phyloP scores from a whole-genome alignment of 2,329 filamentous ascomycete genomes.

The Lachnellula hyalina region DNA sequence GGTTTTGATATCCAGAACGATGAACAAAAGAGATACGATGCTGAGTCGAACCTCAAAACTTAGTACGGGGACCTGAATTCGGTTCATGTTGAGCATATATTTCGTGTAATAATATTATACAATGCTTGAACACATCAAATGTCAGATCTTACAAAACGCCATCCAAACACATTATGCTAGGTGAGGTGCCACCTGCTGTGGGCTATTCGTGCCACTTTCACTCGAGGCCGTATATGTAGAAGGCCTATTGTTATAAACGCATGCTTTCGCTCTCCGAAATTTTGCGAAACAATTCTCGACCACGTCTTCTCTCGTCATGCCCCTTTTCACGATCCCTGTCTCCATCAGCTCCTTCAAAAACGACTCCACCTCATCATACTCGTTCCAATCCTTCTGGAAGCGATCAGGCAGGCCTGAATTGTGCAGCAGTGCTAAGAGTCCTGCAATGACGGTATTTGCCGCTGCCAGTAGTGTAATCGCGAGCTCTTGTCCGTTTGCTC shows the following conservation, averaged over 20 bases:
- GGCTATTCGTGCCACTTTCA: neutral
- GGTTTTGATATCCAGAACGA: too few relatives aligned
- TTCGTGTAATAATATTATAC: neutral
- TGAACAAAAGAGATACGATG: too few relatives aligned
- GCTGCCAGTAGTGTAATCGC: constrained; percentile 22
- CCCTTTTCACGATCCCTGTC: constrained; percentile 4
- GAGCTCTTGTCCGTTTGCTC: constrained; percentile 4
- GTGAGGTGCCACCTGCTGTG: neutral
- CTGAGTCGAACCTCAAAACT: too few relatives aligned
- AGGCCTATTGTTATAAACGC: constrained; percentile 3
- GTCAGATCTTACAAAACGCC: neutral
- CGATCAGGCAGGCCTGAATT: constrained; percentile 12
- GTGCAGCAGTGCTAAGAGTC: constrained; percentile 11
- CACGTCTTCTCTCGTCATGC: constrained; percentile 9
- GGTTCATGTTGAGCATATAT: too few relatives aligned
- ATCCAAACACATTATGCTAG: neutral
- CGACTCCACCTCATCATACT: constrained; percentile 14
- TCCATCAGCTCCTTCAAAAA: constrained; percentile 10
- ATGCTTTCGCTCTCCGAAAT: constrained; percentile 7
- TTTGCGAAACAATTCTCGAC: constrained; percentile 8
- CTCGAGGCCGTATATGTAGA: constrained; percentile 2
- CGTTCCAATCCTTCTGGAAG: constrained; percentile 12
- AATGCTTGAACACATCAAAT: neutral
- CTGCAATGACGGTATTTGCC: constrained; percentile 13
- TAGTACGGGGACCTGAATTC: too few relatives aligned